Evolutionary conservation across 768 basidiomycete species (phyloP).

Genomic region (Coprinellus micaceus): DNA sequence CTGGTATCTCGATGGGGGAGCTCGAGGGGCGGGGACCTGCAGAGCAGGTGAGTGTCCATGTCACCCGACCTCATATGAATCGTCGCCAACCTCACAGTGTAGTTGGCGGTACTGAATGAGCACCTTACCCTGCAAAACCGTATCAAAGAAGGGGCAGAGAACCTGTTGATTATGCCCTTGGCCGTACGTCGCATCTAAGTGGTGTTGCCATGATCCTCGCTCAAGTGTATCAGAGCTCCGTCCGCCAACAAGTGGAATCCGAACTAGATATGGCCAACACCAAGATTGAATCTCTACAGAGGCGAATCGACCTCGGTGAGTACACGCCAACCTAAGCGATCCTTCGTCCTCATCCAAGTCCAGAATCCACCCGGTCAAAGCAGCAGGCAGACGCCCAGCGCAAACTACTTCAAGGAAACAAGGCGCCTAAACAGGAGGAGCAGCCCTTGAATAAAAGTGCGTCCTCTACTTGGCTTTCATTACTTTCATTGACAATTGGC

Average conservation of each 20-base stretch:
- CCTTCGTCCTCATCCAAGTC: constrained; percentile 6
- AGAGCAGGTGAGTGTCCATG: constrained; percentile 41
- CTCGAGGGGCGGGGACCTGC: constrained; percentile 43
- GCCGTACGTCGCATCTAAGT: constrained; percentile 37
- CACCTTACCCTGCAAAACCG: constrained; percentile 73
- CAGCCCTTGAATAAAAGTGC: constrained; percentile 39
- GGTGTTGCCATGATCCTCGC: constrained; percentile 5
- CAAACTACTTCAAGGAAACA: constrained; percentile 14
- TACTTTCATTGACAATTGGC: neutral
- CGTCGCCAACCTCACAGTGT: neutral
- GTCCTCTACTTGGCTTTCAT: constrained; percentile 4
- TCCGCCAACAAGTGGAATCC: constrained; percentile 68
- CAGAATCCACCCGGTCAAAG: constrained; percentile 7
- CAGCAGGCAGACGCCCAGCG: constrained; percentile 17
- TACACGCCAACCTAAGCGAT: constrained; percentile 4
- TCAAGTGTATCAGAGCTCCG: constrained; percentile 42
- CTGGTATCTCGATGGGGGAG: constrained; percentile 34
- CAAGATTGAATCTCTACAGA: constrained; percentile 67
- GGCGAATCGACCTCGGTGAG: constrained; percentile 54
- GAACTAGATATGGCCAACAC: constrained; percentile 73
- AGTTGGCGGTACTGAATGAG: constrained; percentile 67
- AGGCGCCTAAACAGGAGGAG: constrained; percentile 14
- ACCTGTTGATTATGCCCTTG: constrained; percentile 67
- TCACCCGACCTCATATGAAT: neutral
- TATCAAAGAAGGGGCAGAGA: constrained; percentile 91